These are phyloP conservation scores for Rhizopogon rudus DNA, from an alignment of 768 basidiomycete genomes.

Conservation along the genomic window DNA sequence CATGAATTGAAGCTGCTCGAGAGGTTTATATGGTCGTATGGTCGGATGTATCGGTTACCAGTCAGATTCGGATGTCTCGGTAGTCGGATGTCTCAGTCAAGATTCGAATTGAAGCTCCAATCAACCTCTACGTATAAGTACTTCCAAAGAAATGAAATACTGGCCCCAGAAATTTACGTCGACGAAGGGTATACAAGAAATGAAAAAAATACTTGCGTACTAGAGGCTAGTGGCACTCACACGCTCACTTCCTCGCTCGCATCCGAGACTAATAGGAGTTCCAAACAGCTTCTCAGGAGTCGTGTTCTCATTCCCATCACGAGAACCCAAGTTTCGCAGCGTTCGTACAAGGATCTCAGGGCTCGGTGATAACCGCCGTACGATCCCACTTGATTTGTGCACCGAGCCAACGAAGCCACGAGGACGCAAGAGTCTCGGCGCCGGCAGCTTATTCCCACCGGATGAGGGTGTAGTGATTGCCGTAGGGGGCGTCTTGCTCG, in stretches of 20 bases:
- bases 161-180: no score
- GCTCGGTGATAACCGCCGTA: constrained; percentile 1
- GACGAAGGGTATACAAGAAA: no score
- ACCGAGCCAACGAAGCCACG: constrained; percentile 7
- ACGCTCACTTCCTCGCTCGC: constrained; percentile 14
- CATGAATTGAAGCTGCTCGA: no score
- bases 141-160: no score
- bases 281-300: constrained; percentile 22
- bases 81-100: no score
- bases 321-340: constrained; percentile 17
- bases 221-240: not conserved
- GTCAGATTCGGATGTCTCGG: no score
- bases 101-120: no score
- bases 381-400: constrained; percentile 5
- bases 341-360: constrained; percentile 19
- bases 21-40: no score
- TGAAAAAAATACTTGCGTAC: not conserved
- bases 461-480: not conserved
- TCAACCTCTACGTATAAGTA: no score
- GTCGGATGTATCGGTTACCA: no score
- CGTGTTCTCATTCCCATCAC: constrained; percentile 10
- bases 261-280: constrained; percentile 22
- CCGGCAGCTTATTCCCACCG: constrained; percentile 24
- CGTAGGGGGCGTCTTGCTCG: constrained; percentile 16
- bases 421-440: constrained; percentile 22